Conservation (phyloP, 2,329 filamentous ascomycete genomes). For the Chaetomiaceae sp. region DNA sequence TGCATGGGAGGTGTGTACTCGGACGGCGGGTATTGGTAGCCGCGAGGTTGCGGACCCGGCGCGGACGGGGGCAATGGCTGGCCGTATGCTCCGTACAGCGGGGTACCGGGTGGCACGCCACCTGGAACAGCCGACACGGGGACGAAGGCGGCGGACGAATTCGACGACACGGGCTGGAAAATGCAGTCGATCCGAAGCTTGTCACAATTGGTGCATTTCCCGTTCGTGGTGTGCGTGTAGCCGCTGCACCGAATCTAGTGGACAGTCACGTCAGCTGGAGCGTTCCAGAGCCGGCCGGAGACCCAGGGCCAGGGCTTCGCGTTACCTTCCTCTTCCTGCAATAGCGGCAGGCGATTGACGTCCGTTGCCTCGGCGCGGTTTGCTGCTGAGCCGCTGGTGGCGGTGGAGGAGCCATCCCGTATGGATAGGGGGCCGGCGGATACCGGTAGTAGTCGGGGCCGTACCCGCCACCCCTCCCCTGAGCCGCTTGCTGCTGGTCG, state of each 20-base stretch:
- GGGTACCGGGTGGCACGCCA: slow-evolving; percentile 51
- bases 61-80: slow-evolving; percentile 40
- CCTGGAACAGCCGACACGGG: slow-evolving; percentile 53
- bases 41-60: slow-evolving; percentile 17
- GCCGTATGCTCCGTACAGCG: slow-evolving; percentile 52
- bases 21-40: slow-evolving; percentile 18
- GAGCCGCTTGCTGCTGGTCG: slow-evolving; percentile 14
- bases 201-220: slow-evolving; percentile 55
- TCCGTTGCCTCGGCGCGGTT: slow-evolving; percentile 51
- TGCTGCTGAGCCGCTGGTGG: slow-evolving; percentile 36
- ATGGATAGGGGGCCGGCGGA: slow-evolving; percentile 23
- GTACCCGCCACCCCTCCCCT: slow-evolving; percentile 13
- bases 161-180: slow-evolving; percentile 53
- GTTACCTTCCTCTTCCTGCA: slow-evolving; percentile 55
- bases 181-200: slow-evolving; percentile 58
- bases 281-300: background rate
- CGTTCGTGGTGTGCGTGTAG: slow-evolving; percentile 52
- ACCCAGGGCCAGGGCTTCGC: background rate
- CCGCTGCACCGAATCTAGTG: slow-evolving; percentile 54
- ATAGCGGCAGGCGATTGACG: slow-evolving; percentile 55
- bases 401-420: slow-evolving; percentile 16
- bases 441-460: slow-evolving; percentile 28
- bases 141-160: slow-evolving; percentile 51
- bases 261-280: slow-evolving; percentile 20
- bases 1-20: slow-evolving; percentile 27